Conservation (phyloP, 768 basidiomycete genomes). For the Amanita brunnescens region DNA sequence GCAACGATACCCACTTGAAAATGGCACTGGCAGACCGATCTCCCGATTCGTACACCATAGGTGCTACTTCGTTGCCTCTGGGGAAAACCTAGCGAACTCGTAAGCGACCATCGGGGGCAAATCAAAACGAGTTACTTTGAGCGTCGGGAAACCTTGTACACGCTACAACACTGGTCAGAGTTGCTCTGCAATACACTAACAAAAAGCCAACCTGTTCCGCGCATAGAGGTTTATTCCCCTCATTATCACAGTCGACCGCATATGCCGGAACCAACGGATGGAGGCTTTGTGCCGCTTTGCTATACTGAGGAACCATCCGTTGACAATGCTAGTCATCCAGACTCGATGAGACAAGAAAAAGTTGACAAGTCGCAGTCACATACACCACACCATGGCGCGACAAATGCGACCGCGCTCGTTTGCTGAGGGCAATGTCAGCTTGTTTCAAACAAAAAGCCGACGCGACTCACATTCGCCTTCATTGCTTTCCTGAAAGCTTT, state of each 20-base stretch:
- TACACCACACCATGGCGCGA: constrained; percentile 93
- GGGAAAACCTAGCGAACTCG: constrained; percentile 54
- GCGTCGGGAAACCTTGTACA: constrained; percentile 87
- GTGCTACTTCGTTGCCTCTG: constrained; percentile 51
- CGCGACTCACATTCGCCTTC: constrained; percentile 58
- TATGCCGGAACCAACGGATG: constrained; percentile 81
- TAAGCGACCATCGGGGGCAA: too few species aligned
- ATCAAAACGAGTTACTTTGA: constrained; percentile 52
- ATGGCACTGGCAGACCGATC: constrained; percentile 68
- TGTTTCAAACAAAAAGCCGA: background rate
- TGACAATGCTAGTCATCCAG: constrained; percentile 64
- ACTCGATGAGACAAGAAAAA: background rate
- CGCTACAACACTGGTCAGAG: constrained; percentile 28
- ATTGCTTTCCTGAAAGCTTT: constrained; percentile 65
- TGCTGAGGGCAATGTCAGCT: constrained; percentile 29
- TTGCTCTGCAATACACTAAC: background rate
- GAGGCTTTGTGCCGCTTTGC: constrained; percentile 70
- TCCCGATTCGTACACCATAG: constrained; percentile 55
- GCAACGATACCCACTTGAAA: constrained; percentile 65
- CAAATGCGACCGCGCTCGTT: constrained; percentile 79
- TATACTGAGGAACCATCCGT: constrained; percentile 76
- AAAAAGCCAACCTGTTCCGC: constrained; percentile 50
- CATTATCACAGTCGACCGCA: constrained; percentile 88
- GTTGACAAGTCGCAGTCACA: constrained; percentile 18
- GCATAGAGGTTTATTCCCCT: constrained; percentile 75